Evolutionary conservation across 345 rosid genomes (phyloP).

Genomic region (Nephelium lappaceum): DNA sequence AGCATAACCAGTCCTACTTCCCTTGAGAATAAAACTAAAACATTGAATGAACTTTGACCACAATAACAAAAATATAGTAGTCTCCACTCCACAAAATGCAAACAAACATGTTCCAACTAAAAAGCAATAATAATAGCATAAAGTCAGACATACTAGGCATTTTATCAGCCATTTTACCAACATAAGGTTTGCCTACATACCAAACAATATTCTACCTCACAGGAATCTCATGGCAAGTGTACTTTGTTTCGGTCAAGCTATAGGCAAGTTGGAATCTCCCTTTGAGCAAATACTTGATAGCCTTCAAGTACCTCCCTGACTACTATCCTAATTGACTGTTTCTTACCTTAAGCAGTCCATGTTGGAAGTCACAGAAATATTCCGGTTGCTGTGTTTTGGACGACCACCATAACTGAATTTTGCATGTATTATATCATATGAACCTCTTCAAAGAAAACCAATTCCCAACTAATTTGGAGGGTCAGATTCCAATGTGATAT

Average conservation of each 20-base stretch:
- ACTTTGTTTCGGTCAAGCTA: conserved; percentile 12
- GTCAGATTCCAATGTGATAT: too few species aligned
- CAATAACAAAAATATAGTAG: too few species aligned
- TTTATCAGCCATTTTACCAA: conserved; percentile 50
- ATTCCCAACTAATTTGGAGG: conserved; percentile 30
- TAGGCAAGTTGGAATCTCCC: conserved; percentile 35
- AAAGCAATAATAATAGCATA: not conserved
- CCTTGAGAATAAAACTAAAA: too few species aligned
- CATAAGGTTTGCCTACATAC: conserved; percentile 23
- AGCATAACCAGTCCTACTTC: too few species aligned
- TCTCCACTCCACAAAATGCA: not conserved
- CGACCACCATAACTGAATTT: conserved; percentile 39
- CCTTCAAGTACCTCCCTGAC: conserved; percentile 27
- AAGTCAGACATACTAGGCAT: conserved; percentile 74
- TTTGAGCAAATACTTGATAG: too few species aligned
- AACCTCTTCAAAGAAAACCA: conserved; percentile 31
- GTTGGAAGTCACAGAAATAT: conserved; percentile 44
- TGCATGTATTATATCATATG: conserved; percentile 29
- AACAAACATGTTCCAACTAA: not conserved
- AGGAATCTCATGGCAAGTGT: conserved; percentile 20
- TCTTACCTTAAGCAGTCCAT: conserved; percentile 32
- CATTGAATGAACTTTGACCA: too few species aligned
- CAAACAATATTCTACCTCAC: conserved; percentile 32
- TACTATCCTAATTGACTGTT: conserved; percentile 39
- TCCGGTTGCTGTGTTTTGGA: conserved; percentile 57